Conservation (phyloP, 257 asterid species). For the Nicotiana paniculata region DNA sequence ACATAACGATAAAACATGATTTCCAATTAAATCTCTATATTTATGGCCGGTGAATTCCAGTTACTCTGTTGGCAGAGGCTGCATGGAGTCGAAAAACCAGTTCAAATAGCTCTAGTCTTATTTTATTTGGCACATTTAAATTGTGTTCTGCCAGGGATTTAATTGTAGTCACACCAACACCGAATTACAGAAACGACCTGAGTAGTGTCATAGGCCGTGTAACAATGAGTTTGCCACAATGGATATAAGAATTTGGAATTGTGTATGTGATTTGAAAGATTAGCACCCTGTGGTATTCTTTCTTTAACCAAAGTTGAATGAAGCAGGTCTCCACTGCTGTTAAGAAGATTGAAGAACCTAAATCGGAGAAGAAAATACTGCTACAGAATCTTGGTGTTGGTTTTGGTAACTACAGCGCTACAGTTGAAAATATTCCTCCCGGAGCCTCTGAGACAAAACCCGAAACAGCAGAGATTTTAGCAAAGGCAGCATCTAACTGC, state of each 20-base stretch:
- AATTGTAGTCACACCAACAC: no score
- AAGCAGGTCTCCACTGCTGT: slow-evolving; percentile 33
- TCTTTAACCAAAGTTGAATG: not conserved
- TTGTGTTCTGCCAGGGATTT: not conserved
- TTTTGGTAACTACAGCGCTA: slow-evolving; percentile 65
- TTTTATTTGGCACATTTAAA: not conserved
- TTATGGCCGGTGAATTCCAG: no score
- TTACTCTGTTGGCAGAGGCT: no score
- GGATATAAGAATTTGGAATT: not conserved
- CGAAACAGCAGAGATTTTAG: slow-evolving; percentile 57
- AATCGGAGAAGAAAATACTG: slow-evolving; percentile 20
- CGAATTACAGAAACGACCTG: not conserved
- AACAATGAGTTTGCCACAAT: not conserved
- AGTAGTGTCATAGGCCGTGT: not conserved
- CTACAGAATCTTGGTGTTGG: slow-evolving; percentile 46
- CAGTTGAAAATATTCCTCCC: slow-evolving; percentile 59
- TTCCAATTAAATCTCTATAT: no score
- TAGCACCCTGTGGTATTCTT: not conserved
- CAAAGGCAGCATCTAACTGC: slow-evolving; percentile 59
- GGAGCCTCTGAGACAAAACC: slow-evolving; percentile 32
- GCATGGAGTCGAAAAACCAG: not conserved
- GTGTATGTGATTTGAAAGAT: not conserved
- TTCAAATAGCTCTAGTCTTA: not conserved
- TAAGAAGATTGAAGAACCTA: slow-evolving; percentile 41
- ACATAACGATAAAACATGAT: no score